phyloP scores from a whole-genome alignment of 2,329 filamentous ascomycete genomes.

The Colletotrichum sp. region DNA sequence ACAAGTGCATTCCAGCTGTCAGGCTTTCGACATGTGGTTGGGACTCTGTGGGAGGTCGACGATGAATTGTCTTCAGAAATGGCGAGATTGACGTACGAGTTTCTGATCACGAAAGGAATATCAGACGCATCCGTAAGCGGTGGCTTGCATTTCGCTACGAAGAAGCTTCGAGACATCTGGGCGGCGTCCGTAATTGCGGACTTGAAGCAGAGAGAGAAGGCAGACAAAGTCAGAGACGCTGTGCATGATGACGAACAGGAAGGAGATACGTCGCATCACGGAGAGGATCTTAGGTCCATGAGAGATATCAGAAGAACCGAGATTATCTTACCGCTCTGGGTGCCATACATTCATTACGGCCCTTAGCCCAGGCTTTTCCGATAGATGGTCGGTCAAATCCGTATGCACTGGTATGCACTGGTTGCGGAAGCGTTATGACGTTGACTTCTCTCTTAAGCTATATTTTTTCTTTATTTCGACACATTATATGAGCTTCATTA shows the following conservation, averaged over 20 bases:
- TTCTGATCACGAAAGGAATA: neutral
- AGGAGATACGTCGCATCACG: neutral
- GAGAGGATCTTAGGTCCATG: neutral
- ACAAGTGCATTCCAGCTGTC: constrained; percentile 39
- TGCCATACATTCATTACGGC: neutral
- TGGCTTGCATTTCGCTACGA: constrained; percentile 6
- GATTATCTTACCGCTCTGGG: neutral
- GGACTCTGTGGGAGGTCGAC: constrained; percentile 26
- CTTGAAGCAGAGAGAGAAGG: neutral
- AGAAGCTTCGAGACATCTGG: neutral
- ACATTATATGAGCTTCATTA: no score
- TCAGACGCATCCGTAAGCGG: neutral
- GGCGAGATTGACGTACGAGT: constrained; percentile 31
- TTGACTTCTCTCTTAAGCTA: neutral
- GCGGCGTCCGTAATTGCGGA: neutral
- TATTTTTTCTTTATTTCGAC: no score
- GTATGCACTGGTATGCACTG: no score
- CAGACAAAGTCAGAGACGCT: neutral
- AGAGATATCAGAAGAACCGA: neutral
- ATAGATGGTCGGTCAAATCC: neutral
- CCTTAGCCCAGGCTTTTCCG: fast-evolving
- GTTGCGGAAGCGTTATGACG: neutral
- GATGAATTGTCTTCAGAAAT: constrained; percentile 36
- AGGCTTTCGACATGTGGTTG: constrained; percentile 40
- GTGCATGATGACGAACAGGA: neutral